phyloP scores from a whole-genome alignment of 768 basidiomycete genomes.

The Mycena vulgaris region DNA sequence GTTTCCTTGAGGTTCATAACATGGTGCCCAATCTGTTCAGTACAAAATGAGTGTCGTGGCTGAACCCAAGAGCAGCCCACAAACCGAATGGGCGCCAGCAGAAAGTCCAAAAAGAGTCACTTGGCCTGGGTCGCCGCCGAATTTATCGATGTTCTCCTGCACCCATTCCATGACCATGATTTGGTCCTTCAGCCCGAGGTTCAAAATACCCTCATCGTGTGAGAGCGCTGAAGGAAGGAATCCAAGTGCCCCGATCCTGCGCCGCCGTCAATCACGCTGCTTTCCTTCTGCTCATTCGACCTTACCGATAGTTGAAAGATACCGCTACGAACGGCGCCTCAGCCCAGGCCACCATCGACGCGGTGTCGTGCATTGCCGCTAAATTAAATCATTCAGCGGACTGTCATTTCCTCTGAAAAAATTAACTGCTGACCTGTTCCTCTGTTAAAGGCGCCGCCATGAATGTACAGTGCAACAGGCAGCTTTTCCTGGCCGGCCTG shows the following conservation, averaged over 20 bases:
- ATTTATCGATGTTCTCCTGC: constrained; percentile 7
- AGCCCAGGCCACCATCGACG: constrained; percentile 16
- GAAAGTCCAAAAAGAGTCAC: constrained; percentile 18
- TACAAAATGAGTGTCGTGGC: background rate
- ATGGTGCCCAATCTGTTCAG: constrained; percentile 9
- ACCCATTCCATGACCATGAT: constrained; percentile 12
- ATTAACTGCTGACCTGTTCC: constrained; percentile 2
- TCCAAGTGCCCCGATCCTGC: constrained; percentile 6
- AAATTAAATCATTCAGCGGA: background rate
- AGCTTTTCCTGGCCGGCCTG: background rate
- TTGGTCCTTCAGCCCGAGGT: constrained; percentile 16
- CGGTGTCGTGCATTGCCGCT: constrained; percentile 19
- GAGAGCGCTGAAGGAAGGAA: constrained; percentile 15
- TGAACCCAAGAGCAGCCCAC: background rate
- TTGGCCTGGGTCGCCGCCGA: constrained; percentile 11
- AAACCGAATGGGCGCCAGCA: constrained; percentile 18
- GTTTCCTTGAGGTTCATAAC: background rate
- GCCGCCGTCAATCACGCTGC: background rate
- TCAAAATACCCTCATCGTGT: background rate
- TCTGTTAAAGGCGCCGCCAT: constrained; percentile 14
- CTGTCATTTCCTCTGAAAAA: background rate
- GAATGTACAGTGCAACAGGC: constrained; percentile 17
- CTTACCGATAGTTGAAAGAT: constrained; percentile 15
- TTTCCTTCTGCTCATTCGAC: background rate
- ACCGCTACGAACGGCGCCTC: constrained; percentile 11